Base-by-base conservation (phyloP, 192 early-diverging fungal species). In the Coemansia sp. region DNA sequence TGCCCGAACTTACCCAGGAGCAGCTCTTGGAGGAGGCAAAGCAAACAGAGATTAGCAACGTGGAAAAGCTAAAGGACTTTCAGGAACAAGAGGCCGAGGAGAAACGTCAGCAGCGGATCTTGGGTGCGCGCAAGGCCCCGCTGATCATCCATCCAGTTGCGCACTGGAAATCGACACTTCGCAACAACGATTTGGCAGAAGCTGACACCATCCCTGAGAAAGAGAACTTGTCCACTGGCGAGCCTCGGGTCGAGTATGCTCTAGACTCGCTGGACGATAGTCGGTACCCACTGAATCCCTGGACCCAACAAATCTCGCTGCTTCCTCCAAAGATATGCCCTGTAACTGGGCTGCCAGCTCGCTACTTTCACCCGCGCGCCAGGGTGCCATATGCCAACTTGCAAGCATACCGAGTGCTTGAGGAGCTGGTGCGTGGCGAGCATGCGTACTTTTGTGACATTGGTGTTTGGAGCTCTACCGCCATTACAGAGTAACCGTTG, bases 21-120 rank as follows among this genome's bases (percentile, higher is more conserved):
- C 75, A 77, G 68, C 63, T 82, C 37, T 72, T 82, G 40, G 75
- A 82, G 23, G 80, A 82, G 42, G 80, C 80, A 16, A 71, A 74
- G 49, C 62, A 50, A 68, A 82, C 80, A 3, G 80, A 82, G 60
- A 66, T 68, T 8, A 66, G 69, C 63, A 82, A 82, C 23, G 40
- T 69, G 2, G 72, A 70, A 9, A 73, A 74, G 46, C 68, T 82
- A 23, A 62, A 63, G 21, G 67, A 64, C 52, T 77, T 76, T 58
- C 80, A 82, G 62, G 63, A 68, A 30, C 38, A 57, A 43, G 80
- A 74, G n/a, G 75, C 75, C 32, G 75, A 82, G 50, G 80, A 82
- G 4, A 74, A 74, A 69, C 66, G 43, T 9, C 64, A 49, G 43
- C 74, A 66, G 53, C 61, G 78, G 11, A 46, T 69, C 52, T 35